phyloP scores from a whole-genome alignment of 2,329 filamentous ascomycete species.

The Aspergillus fumigatiaffinis region DNA sequence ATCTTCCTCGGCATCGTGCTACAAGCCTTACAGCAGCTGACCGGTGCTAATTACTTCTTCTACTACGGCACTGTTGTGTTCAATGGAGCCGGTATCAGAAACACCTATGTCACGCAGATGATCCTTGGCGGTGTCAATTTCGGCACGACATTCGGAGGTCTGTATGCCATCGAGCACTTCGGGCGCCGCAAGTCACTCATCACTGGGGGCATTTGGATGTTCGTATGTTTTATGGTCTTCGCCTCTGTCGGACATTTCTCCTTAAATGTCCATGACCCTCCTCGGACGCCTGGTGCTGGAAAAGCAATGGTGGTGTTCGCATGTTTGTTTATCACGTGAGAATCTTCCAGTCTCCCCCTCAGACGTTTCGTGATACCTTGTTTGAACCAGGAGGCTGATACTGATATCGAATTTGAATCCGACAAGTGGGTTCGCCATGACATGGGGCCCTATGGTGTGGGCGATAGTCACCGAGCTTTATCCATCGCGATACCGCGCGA shows the following conservation, averaged over 20 bases:
- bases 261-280: constrained; percentile 34
- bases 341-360: no score
- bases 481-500: constrained; percentile 54
- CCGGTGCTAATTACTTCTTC: constrained; percentile 44
- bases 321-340: constrained; percentile 62
- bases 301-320: constrained; percentile 67
- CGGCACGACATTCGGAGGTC: constrained; percentile 59
- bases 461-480: constrained; percentile 43
- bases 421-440: constrained; percentile 55
- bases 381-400: no score
- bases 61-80: constrained; percentile 56
- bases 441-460: constrained; percentile 61
- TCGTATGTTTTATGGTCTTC: constrained; percentile 62
- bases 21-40: constrained; percentile 43
- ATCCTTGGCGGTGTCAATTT: constrained; percentile 66
- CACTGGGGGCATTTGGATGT: constrained; percentile 64
- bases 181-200: constrained; percentile 66
- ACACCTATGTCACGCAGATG: constrained; percentile 62
- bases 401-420: no score
- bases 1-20: constrained; percentile 39
- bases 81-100: constrained; percentile 58
- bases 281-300: constrained; percentile 47
- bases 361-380: no score
- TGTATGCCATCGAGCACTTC: constrained; percentile 65
- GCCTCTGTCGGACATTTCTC: constrained; percentile 52